A percentile compares a stretch with the other conserved stretches of the same genome.
Conservation (phyloP, 2,329 filamentous ascomycete genomes). For the Chaetomium sp. region DNA sequence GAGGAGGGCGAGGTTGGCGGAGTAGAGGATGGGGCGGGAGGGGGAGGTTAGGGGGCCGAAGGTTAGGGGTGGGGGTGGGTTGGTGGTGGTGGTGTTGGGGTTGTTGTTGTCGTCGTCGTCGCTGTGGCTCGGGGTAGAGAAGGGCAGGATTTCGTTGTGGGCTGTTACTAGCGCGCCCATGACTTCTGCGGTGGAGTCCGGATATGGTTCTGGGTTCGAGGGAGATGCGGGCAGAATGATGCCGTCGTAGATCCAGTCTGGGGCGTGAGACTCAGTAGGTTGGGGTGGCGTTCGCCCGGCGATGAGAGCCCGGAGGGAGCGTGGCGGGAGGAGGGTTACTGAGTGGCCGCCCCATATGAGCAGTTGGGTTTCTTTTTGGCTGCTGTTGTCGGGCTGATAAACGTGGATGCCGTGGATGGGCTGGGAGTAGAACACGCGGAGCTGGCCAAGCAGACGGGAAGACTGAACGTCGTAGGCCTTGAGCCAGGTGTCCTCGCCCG, state of each 20-base stretch:
- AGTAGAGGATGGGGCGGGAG: constrained; percentile 84
- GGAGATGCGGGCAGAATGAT: constrained; percentile 49
- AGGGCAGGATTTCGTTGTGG: constrained; percentile 75
- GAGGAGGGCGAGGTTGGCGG: constrained; percentile 71
- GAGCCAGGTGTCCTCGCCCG: constrained; percentile 62
- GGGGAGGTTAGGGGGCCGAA: constrained; percentile 60
- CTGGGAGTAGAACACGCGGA: constrained; percentile 66
- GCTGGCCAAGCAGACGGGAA: constrained; percentile 44
- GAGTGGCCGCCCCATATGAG: constrained; percentile 72
- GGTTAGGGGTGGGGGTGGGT: constrained; percentile 35
- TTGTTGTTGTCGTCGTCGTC: neutral
- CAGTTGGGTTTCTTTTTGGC: constrained; percentile 37
- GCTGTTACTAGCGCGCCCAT: constrained; percentile 72
- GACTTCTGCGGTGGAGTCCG: neutral
- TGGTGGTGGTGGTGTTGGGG: constrained; percentile 6
- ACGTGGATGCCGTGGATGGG: constrained; percentile 72
- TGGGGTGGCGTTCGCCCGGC: constrained; percentile 28
- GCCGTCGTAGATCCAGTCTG: constrained; percentile 79
- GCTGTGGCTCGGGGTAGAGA: constrained; percentile 39
- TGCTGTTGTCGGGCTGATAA: constrained; percentile 26
- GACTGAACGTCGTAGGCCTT: constrained; percentile 52
- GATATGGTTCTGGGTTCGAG: constrained; percentile 28
- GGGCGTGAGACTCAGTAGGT: constrained; percentile 49
- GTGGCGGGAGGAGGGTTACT: constrained; percentile 49
- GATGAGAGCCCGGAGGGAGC: constrained; percentile 42